Percentiles rank a stretch among this genome's conserved stretches.
These are phyloP conservation scores for Colletotrichum orchidophilum DNA, from an alignment of 2,329 filamentous ascomycete genomes.

Conservation along the genomic window DNA sequence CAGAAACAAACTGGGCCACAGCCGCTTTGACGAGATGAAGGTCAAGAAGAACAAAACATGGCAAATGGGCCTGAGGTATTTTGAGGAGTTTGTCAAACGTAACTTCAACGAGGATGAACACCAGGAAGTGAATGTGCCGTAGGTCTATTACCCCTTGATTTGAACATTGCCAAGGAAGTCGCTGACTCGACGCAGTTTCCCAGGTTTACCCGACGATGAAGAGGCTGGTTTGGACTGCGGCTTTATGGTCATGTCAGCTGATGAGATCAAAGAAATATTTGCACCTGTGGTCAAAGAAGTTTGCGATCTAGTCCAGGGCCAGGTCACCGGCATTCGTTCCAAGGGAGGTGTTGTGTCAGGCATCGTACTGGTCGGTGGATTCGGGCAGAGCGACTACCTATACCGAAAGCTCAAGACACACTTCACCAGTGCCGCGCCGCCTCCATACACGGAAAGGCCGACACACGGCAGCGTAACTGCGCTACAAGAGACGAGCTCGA, in stretches of 20 bases:
- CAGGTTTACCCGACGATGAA: slow-evolving; percentile 79
- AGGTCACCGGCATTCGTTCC: slow-evolving; percentile 69
- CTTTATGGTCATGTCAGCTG: slow-evolving; percentile 76
- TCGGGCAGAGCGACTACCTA: slow-evolving; percentile 81
- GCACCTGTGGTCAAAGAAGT: slow-evolving; percentile 79
- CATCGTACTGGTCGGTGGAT: slow-evolving; percentile 85
- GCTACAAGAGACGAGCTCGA: slow-evolving; percentile 61
- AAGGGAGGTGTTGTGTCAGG: slow-evolving; percentile 73
- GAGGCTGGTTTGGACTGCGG: slow-evolving; percentile 79
- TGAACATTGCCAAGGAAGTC: neutral
- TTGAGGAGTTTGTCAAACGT: slow-evolving; percentile 86
- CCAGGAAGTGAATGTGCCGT: slow-evolving; percentile 80
- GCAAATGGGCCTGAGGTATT: slow-evolving; percentile 82
- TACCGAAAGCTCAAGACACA: slow-evolving; percentile 76
- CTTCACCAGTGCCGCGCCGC: slow-evolving; percentile 68
- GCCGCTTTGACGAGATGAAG: slow-evolving; percentile 78
- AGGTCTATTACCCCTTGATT: slow-evolving; percentile 41
- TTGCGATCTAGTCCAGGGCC: slow-evolving; percentile 73
- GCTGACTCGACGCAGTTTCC: slow-evolving; percentile 60
- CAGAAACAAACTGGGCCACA: slow-evolving; percentile 70
- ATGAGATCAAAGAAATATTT: slow-evolving; percentile 77
- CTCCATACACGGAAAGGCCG: slow-evolving; percentile 74
- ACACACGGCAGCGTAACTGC: slow-evolving; percentile 67
- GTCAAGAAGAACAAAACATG: slow-evolving; percentile 81
- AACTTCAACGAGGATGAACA: slow-evolving; percentile 85